Base-by-base conservation (phyloP, 2,329 filamentous ascomycete species). In the Phyllosticta capitalensis region DNA sequence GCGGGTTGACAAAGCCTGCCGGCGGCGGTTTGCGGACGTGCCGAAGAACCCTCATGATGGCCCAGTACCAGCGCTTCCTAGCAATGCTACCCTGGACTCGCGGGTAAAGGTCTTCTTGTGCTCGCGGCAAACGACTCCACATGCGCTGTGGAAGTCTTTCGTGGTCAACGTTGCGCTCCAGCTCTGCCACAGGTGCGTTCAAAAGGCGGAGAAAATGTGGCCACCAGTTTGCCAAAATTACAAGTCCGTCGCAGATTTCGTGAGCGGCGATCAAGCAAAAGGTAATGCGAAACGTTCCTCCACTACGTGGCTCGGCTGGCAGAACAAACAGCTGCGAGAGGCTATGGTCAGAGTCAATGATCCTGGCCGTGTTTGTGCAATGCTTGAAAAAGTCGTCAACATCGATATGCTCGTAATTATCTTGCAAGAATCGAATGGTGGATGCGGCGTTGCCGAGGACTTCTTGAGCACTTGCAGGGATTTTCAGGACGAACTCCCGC, bases 81-180 rank as follows among this genome's bases (percentile, higher is more conserved):
- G 75, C 76, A 45, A 58, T 58, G 21, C 63, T 74, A 30, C 75
- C 75, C 1, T 65, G 52, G 0, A 77, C 68, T 0, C 62, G 64
- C 1, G 76, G 75, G 54, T 79, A 79, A 0, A 78, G 61, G 20
- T 76, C 75, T 67, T 79, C 77, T 66, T 79, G 77, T 1, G 77
- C 74, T 1, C 69, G 67, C 2, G 76, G 76, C 0, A 79, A 65
- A 19, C 66, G 66, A 5, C 50, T 52, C n/a, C 55, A 55, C 4
- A 78, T 65, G 6, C 58, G 61, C 1, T 65, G 58, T 2, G 53
- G 45, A 3, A 51, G 56, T 48, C 53, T 53, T 21, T 56, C 61
- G 22, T 51, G n/a, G 5, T 58, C 52, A 12, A 74, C 63, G 9
- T 63, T 59, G 12, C 60, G 45, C 28, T 64, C 62, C 0, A 74